Percentiles rank a stretch among this genome's conserved stretches.
Conservation (phyloP, 306 rosid genomes). For the Dalbergia oliveri region DNA sequence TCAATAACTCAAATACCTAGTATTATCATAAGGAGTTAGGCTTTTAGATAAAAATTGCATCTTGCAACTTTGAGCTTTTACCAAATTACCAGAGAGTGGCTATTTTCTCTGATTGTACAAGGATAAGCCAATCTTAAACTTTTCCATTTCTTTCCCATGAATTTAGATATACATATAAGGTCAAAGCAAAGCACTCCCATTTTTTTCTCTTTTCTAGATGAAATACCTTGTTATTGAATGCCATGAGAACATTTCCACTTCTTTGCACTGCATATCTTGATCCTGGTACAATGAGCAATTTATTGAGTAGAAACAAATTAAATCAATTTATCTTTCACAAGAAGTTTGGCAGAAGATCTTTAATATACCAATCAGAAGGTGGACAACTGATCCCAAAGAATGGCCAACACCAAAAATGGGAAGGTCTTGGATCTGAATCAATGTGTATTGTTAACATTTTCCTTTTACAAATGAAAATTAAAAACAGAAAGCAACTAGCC, state of each 20-base stretch:
- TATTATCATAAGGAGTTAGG: neutral
- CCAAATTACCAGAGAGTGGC: neutral
- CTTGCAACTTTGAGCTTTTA: neutral
- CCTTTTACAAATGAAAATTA: conserved; percentile 7
- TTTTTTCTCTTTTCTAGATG: neutral
- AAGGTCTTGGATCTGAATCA: conserved; percentile 83
- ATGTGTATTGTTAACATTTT: conserved; percentile 43
- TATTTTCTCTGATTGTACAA: neutral
- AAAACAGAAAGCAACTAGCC: conserved; percentile 33
- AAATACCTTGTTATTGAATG: conserved; percentile 93
- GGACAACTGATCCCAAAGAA: conserved; percentile 96
- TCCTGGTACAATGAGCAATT: conserved; percentile 67
- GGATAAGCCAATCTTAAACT: neutral
- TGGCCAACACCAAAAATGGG: conserved; percentile 95
- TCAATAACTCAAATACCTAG: neutral
- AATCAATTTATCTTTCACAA: conserved; percentile 41
- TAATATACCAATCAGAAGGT: conserved; percentile 89
- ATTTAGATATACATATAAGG: neutral
- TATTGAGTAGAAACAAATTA: conserved; percentile 48
- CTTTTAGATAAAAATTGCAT: neutral
- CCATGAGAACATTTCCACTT: conserved; percentile 91
- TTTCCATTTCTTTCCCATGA: neutral
- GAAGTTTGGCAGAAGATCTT: conserved; percentile 41
- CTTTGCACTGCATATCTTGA: conserved; percentile 99
- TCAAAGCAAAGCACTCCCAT: neutral